Percentiles rank a stretch among this genome's conserved stretches.
These are phyloP conservation scores for Austroboletus novae-zelandiae DNA, from an alignment of 1,284 basidiomycete genomes.

Conservation along the genomic window DNA sequence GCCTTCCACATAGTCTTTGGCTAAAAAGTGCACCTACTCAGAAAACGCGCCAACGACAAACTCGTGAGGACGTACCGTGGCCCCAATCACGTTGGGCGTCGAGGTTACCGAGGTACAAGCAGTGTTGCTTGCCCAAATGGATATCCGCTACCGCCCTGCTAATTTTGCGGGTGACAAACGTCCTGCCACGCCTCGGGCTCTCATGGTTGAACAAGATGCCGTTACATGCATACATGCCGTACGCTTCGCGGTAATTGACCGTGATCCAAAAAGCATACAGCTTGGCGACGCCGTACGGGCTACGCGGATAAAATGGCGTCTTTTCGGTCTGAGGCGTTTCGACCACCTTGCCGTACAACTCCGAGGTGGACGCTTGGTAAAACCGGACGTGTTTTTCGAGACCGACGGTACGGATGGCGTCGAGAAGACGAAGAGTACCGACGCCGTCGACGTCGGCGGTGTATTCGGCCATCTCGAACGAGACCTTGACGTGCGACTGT, in stretches of 20 bases:
- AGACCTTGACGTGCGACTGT: slow-evolving; percentile 96
- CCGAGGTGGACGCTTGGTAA: slow-evolving; percentile 93
- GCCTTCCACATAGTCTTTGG: slow-evolving; percentile 86
- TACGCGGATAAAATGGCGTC: slow-evolving; percentile 92
- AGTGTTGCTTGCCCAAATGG: slow-evolving; percentile 77
- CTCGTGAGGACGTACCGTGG: slow-evolving; percentile 58
- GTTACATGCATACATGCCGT: slow-evolving; percentile 90
- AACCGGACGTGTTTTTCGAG: slow-evolving; percentile 84
- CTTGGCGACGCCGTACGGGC: slow-evolving; percentile 90
- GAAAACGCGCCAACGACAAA: background rate
- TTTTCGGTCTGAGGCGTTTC: slow-evolving; percentile 90
- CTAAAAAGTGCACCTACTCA: slow-evolving; percentile 37
- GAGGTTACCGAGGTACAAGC: slow-evolving; percentile 87
- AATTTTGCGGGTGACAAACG: slow-evolving; percentile 94
- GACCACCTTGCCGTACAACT: slow-evolving; percentile 90
- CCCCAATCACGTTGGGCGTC: slow-evolving; percentile 94
- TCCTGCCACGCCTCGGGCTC: slow-evolving; percentile 85
- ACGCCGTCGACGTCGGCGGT: slow-evolving; percentile 91
- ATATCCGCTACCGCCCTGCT: slow-evolving; percentile 88
- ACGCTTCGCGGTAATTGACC: slow-evolving; percentile 90
- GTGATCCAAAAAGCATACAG: slow-evolving; percentile 88
- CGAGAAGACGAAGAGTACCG: slow-evolving; percentile 87
- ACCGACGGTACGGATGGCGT: slow-evolving; percentile 90
- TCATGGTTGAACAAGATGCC: slow-evolving; percentile 95
- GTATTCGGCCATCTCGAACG: slow-evolving; percentile 96